Evolutionary conservation across 2,329 filamentous ascomycete genomes (phyloP), one percentile per base, ranked within the genome.

Genomic region (Aspergillus sp.): DNA sequence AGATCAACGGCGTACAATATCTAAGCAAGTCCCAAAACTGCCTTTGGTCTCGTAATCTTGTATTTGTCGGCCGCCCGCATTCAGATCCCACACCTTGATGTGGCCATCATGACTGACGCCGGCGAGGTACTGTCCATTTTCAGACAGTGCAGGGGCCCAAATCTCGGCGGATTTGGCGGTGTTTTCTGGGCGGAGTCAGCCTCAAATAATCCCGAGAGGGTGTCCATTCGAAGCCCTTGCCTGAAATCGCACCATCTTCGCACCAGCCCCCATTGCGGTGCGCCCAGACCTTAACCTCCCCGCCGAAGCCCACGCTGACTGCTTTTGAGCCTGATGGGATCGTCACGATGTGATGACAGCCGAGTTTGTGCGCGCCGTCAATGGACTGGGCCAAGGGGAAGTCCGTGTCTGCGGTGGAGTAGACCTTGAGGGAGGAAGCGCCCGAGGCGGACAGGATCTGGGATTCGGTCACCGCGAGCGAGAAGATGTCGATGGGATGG

Each of bases 21-120:
- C 88, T 40, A 98, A 78, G 50, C 82, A 82, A 64, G 91, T 76
- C 24, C 86, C 89, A 63, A 95, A 96, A 58, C 82, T 89, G 10
- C 86, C 86, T 47, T 89, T 86, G 1, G 89, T 95, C 65, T 94
- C 86, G 52, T 91, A 94, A 49, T 88, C 78, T 31, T 78, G 72
- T 39, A 91, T 78, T 60, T 82, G 84, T 24, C 74, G 67, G 3
- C 58, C 58, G 24, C 66, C 62, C 8, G 63, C 68, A 30, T 65
- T 52, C 17, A 80, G 60, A 53, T 93, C 80, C 85, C 88, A 96
- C 25, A 96, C 82, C 48, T 88, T 86, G 52, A 96, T 78, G 34
- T 81, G 76, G 3, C 91, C 91, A 53, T 93, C 83, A 50, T 86
- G 82, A 3, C 85, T 91, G 10, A 86, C 93, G 44, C 78, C 78